Evolutionary conservation across 2,329 filamentous ascomycete genomes (phyloP), one percentile per base, ranked within the genome.

Genomic region (Xylariales sp.): DNA sequence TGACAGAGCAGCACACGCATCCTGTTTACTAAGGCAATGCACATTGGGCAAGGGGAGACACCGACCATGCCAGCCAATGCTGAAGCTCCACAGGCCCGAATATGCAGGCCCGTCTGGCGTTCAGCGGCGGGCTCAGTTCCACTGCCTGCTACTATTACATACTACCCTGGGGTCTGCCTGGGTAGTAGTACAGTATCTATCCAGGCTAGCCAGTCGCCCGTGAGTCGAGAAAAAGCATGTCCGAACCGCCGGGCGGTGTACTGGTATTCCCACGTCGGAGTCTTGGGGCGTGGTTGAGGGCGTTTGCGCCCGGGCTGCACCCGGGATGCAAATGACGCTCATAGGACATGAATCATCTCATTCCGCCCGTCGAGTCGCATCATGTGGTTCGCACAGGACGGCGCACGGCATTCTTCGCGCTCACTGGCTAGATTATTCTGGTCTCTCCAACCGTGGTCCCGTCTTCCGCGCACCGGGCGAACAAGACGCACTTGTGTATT

Each of bases 331-430:
- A 23, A 23, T 23, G 23, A 23, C 23, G 48, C 55, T n/a, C 12
- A 48, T 56, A 50, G 28, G 46, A 39, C 14, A 34, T 45, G 32
- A 10, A 52, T n/a, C 5, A 14, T 52, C 16, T 48, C 53, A 48
- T 14, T 45, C 41, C 45, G 43, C 30, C 28, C 36, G 49, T 14
- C n/a, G 28, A 41, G 10, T 67, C 45, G 65, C 62, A 67, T 43
- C 50, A 64, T 67, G 55, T 60, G 49, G 56, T 36, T 54, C 28
- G 32, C 41, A 41, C 50, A 32, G 32, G 23, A 52, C n/a, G 55
- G 49, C n/a, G 46, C 56, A 52, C 18, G 34, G 6, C 18, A 56
- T 55, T 43, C 18, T 39, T 14, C 32, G 9, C 2, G 39, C n/a
- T 48, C 36, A 52, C 53, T 65, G 36, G 36, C 28, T 41, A 14